Evolutionary conservation across 1,284 basidiomycete species (phyloP), one percentile per base, ranked within the genome.

Genomic region (Ceratobasidium sp.): DNA sequence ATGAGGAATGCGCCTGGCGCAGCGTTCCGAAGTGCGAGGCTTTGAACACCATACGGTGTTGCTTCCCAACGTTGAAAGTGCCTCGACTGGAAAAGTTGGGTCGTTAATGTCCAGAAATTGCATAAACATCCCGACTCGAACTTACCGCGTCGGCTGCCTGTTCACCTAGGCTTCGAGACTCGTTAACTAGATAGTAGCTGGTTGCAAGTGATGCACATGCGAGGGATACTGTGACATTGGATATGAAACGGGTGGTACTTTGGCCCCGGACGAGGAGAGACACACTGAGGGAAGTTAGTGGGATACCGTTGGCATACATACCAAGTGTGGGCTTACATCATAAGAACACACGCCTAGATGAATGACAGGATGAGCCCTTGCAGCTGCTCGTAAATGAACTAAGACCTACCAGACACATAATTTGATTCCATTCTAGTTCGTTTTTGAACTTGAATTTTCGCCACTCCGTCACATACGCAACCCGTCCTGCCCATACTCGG

Each of bases 391-490:
- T 10, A 37, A 28, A 5, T 17, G 49, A 45, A 8, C n/a, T 17
- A 8, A 31, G 11, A 13, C 68, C 10, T 31, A 71, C 68, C 37
- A 60, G 39, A 5, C 39, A 45, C 51, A 71, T 49, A 47, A 35
- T 42, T 17, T 60, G 68, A 1, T n/a, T 71, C 68, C 68, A 71
- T 60, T 71, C 68, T 15, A 42, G 17, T 31, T 71, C 54, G 42
- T 71, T 71, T 26, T 60, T 71, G 13, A 37, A 6, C 17, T 71
- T 71, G 28, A 58, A 71, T 3, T n/a, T 33, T 7, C 68, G 37
- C 68, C 68, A 71, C n/a, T 71, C 68, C 3, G 37, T 47, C n/a
- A 71, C 68, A 28, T 71, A 71, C 6, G 68, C 68, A 33, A 71
- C 54, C 8, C 66, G 47, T 6, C 66, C 66, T 6, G 47, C 47